A percentile compares a stretch with the other conserved stretches of the same genome.
Evolutionary conservation across 1,139 yeast genomes (phyloP).

Genomic region (Pneumocystis canis): DNA sequence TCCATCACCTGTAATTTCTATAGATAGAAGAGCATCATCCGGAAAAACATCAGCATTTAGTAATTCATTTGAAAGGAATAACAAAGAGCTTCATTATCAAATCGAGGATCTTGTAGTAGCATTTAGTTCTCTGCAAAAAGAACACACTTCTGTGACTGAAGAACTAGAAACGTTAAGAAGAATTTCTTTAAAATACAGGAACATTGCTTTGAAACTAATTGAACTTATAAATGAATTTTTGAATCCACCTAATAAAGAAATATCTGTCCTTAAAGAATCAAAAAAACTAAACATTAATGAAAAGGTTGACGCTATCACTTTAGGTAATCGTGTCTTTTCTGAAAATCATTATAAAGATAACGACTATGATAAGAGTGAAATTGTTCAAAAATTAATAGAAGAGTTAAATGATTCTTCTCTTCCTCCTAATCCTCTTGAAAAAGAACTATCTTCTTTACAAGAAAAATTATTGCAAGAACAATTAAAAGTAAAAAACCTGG

Average conservation of each 20-base stretch:
- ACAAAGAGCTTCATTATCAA: constrained; percentile 15
- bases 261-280: not conserved
- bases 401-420: not conserved
- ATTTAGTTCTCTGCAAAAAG: constrained; percentile 14
- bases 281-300: not conserved
- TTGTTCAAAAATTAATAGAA: not conserved
- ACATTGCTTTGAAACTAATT: not conserved
- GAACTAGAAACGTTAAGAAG: constrained; percentile 8
- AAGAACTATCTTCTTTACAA: not conserved
- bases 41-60: not conserved
- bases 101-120: constrained; percentile 18
- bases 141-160: constrained; percentile 12
- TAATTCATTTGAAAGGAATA: constrained; percentile 4
- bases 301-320: not conserved
- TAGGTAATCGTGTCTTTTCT: not conserved
- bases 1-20: constrained; percentile 3
- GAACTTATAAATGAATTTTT: not conserved
- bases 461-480: not conserved
- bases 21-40: not conserved
- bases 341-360: not conserved
- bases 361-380: not conserved
- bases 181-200: not conserved
- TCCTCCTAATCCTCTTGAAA: not conserved
- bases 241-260: not conserved
- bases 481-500: not conserved